phyloP scores from a whole-genome alignment of 148 eudicot species.

The Diospyros lotus region DNA sequence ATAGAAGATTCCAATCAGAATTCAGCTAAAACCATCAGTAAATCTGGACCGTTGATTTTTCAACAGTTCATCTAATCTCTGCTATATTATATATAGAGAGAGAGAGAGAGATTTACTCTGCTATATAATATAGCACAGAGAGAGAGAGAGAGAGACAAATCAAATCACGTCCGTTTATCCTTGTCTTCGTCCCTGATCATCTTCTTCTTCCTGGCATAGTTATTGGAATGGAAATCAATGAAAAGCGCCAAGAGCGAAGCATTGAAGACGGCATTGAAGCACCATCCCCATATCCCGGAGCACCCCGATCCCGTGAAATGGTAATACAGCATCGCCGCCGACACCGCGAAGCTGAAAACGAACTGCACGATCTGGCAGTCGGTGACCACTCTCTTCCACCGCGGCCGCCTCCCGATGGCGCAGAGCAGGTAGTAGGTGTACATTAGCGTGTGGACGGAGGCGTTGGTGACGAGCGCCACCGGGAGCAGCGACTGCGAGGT shows the following conservation, averaged over 20 bases:
- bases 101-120: too few relatives aligned
- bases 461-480: slow-evolving; percentile 70
- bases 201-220: slow-evolving; percentile 44
- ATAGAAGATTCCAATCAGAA: too few relatives aligned
- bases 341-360: slow-evolving; percentile 65
- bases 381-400: slow-evolving; percentile 85
- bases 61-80: too few relatives aligned
- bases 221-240: slow-evolving; percentile 66
- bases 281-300: slow-evolving; percentile 74
- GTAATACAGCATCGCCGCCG: slow-evolving; percentile 57
- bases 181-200: slow-evolving; percentile 11
- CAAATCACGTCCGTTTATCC: slow-evolving; percentile 17
- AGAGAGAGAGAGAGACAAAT: too few relatives aligned
- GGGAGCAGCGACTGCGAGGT: slow-evolving; percentile 58
- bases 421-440: slow-evolving; percentile 68
- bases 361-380: slow-evolving; percentile 87
- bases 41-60: too few relatives aligned
- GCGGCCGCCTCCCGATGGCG: slow-evolving; percentile 59
- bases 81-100: too few relatives aligned
- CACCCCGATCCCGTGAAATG: slow-evolving; percentile 55
- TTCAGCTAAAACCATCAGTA: too few relatives aligned
- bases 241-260: slow-evolving; percentile 81
- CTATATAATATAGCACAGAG: too few relatives aligned
- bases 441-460: slow-evolving; percentile 77
- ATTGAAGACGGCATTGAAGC: slow-evolving; percentile 74